These are phyloP conservation scores for Candida oleophila DNA, from an alignment of 805 yeast species.

Conservation along the genomic window DNA sequence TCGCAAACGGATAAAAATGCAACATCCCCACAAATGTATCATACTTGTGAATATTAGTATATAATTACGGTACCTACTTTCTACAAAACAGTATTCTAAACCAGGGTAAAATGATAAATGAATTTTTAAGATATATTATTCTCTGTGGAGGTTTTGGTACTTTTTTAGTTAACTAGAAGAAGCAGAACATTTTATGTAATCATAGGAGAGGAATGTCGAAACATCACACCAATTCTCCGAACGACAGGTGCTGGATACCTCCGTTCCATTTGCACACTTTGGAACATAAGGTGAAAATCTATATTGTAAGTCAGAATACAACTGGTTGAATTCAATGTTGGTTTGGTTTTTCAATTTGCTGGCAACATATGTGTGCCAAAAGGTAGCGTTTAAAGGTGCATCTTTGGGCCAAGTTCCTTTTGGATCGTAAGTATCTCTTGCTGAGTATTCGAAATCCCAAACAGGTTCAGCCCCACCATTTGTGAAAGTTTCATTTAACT, in stretches of 20 bases:
- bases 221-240: conserved; percentile 21
- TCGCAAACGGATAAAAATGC: neutral
- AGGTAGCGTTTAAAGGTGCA: conserved; percentile 64
- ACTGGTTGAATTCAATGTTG: conserved; percentile 46
- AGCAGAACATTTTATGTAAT: conserved; percentile 13
- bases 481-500: conserved; percentile 54
- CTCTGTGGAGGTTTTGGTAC: neutral
- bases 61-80: no score
- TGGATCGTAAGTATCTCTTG: conserved; percentile 57
- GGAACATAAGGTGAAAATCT: conserved; percentile 58
- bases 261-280: conserved; percentile 37
- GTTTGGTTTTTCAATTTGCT: conserved; percentile 35
- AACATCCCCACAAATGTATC: neutral
- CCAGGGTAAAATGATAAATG: no score
- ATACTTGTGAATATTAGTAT: no score
- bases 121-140: no score
- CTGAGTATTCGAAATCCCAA: conserved; percentile 65
- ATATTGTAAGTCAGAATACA: conserved; percentile 47
- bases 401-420: conserved; percentile 53
- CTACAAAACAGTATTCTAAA: no score
- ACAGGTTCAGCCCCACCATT: conserved; percentile 55
- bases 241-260: conserved; percentile 19
- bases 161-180: neutral
- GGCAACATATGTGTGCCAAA: conserved; percentile 60
- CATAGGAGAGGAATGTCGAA: conserved; percentile 16